These are phyloP conservation scores for Entrophospora sp. DNA, from an alignment of 192 early-diverging fungal genomes.

Conservation along the genomic window DNA sequence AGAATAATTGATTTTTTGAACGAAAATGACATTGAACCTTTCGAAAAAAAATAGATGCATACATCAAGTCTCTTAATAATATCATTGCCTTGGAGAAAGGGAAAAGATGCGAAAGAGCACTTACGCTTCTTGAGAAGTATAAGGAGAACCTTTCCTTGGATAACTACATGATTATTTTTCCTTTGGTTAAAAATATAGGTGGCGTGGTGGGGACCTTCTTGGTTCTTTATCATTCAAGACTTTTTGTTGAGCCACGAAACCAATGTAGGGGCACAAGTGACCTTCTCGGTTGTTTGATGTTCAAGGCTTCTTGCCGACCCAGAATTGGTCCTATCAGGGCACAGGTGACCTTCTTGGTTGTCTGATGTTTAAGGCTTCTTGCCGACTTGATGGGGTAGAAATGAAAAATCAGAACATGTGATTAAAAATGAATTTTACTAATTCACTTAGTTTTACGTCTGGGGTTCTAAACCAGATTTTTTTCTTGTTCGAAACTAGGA, in stretches of 20 bases:
- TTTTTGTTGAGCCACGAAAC: too few relatives aligned
- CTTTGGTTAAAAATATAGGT: background rate
- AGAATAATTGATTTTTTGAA: background rate
- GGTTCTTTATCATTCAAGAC: too few relatives aligned
- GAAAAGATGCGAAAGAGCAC: background rate
- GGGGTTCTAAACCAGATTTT: background rate
- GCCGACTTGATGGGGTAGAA: background rate
- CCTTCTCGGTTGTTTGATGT: background rate
- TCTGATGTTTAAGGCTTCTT: background rate
- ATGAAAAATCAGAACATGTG: background rate
- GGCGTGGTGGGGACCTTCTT: background rate
- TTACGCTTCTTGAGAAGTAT: background rate
- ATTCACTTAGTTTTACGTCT: background rate
- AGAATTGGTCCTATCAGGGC: background rate
- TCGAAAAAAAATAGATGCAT: background rate
- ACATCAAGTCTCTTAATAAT: background rate
- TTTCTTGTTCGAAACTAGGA: slow-evolving; percentile 4
- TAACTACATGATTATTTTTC: background rate
- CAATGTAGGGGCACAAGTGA: background rate
- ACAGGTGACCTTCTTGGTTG: background rate
- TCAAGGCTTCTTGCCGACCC: background rate
- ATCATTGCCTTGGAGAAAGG: background rate
- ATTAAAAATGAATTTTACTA: background rate
- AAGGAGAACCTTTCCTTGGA: too few relatives aligned
- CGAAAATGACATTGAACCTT: background rate